These are phyloP conservation scores for Globisporangium canariense DNA, from an alignment of 352 stramenopile species.

Conservation along the genomic window DNA sequence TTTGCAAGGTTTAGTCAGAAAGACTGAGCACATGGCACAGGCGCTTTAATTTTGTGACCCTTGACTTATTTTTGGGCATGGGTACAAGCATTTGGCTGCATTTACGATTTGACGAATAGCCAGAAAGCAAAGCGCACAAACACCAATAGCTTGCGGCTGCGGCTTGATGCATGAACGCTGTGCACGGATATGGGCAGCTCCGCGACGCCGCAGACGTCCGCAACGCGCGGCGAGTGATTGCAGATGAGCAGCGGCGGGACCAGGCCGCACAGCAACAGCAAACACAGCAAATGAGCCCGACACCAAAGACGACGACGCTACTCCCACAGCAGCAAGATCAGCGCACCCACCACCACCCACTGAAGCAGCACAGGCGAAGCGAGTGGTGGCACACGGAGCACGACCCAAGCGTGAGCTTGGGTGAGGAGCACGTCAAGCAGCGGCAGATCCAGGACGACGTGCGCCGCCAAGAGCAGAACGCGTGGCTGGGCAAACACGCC, in stretches of 20 bases:
- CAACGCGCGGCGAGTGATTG: constrained; percentile 14
- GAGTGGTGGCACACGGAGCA: constrained; percentile 37
- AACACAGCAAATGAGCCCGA: neutral
- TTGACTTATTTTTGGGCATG: too few species aligned
- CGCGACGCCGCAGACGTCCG: constrained; percentile 13
- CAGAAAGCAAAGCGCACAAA: too few species aligned
- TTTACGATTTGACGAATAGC: neutral
- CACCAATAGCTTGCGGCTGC: neutral
- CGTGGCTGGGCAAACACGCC: constrained; percentile 62
- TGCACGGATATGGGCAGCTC: constrained; percentile 14
- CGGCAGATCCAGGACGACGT: constrained; percentile 46
- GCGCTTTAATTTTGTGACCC: too few species aligned
- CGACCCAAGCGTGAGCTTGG: constrained; percentile 16
- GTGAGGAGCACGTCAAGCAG: constrained; percentile 23
- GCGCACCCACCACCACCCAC: neutral
- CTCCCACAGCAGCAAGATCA: neutral
- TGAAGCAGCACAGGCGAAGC: constrained; percentile 10
- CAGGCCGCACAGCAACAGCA: neutral
- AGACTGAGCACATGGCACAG: too few species aligned
- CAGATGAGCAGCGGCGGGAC: constrained; percentile 5
- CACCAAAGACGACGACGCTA: neutral
- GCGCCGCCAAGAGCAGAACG: constrained; percentile 58
- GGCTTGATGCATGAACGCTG: constrained; percentile 10
- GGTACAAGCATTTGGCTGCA: neutral
- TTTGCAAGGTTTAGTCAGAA: too few species aligned